phyloP scores from a whole-genome alignment of 371 early-diverging fungal genomes.

The Batkoa obscura region DNA sequence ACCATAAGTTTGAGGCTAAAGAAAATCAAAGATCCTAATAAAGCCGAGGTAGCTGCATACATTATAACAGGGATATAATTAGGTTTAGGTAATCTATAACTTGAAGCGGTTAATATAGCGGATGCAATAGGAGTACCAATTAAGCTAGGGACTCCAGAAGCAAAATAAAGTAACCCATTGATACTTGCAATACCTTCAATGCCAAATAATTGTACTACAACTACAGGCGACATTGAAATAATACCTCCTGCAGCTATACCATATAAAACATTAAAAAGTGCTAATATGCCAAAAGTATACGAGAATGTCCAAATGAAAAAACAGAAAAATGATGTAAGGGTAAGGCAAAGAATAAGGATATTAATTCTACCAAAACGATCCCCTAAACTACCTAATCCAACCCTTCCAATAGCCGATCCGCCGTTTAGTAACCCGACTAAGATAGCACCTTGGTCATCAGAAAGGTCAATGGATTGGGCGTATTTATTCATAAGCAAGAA shows the following conservation, averaged over 20 bases:
- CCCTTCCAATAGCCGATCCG: slow-evolving; percentile 37
- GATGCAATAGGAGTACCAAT: slow-evolving; percentile 31
- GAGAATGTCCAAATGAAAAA: slow-evolving; percentile 40
- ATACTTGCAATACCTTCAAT: slow-evolving; percentile 19
- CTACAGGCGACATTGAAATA: slow-evolving; percentile 20
- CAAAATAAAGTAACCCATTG: slow-evolving; percentile 18
- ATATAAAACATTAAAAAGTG: slow-evolving; percentile 30
- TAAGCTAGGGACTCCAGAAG: slow-evolving; percentile 19
- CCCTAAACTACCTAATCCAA: slow-evolving; percentile 35
- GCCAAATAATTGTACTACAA: slow-evolving; percentile 26
- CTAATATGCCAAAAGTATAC: slow-evolving; percentile 17
- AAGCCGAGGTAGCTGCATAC: neutral
- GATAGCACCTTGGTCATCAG: slow-evolving; percentile 21
- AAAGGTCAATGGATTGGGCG: slow-evolving; percentile 12
- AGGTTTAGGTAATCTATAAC: neutral
- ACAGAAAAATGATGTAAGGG: slow-evolving; percentile 21
- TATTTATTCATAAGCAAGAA: slow-evolving; percentile 17
- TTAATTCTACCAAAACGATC: slow-evolving; percentile 40
- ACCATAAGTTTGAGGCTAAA: neutral
- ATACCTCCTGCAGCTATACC: slow-evolving; percentile 37
- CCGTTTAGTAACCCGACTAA: slow-evolving; percentile 30
- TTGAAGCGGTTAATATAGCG: slow-evolving; percentile 12
- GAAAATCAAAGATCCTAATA: neutral
- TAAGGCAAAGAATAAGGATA: slow-evolving; percentile 21
- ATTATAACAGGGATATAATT: slow-evolving; percentile 2